Conservation (phyloP, 345 rosid genomes). For the Gossypium thurberi region DNA sequence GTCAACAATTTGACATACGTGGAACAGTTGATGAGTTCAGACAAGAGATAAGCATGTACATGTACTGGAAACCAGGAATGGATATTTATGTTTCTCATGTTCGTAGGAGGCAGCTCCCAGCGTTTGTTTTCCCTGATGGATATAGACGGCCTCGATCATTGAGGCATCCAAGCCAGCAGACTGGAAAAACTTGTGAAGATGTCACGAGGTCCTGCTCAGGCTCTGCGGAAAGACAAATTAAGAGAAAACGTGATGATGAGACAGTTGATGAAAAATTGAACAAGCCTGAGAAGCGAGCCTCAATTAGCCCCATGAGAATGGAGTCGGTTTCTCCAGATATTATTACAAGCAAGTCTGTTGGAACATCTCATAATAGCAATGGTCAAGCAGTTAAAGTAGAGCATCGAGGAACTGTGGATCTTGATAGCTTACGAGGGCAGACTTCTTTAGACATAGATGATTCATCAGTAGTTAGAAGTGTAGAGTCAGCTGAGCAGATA, state of each 20-base stretch:
- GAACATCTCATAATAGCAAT: conserved; percentile 28
- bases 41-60: conserved; percentile 46
- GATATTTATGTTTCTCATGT: conserved; percentile 63
- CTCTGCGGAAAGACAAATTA: conserved; percentile 39
- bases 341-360: conserved; percentile 28
- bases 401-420: conserved; percentile 18
- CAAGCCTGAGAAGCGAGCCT: conserved; percentile 44
- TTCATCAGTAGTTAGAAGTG: conserved; percentile 23
- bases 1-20: conserved; percentile 74
- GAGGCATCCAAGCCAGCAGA: conserved; percentile 40
- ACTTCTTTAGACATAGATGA: conserved; percentile 23
- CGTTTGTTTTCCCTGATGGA: conserved; percentile 63
- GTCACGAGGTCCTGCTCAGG: conserved; percentile 25
- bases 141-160: conserved; percentile 41
- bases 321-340: conserved; percentile 40
- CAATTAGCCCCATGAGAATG: conserved; percentile 39
- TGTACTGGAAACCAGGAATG: conserved; percentile 77
- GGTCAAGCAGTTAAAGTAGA: conserved; percentile 26
- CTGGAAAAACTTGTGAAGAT: conserved; percentile 44
- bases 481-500: conserved; percentile 29
- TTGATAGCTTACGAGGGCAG: conserved; percentile 17
- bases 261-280: conserved; percentile 32
- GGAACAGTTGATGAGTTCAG: conserved; percentile 60
- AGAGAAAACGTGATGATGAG: conserved; percentile 41
- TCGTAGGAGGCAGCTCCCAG: conserved; percentile 62